These are phyloP conservation scores for Pseudotulostoma volvatum DNA, from an alignment of 495 filamentous ascomycete species.

Conservation along the genomic window DNA sequence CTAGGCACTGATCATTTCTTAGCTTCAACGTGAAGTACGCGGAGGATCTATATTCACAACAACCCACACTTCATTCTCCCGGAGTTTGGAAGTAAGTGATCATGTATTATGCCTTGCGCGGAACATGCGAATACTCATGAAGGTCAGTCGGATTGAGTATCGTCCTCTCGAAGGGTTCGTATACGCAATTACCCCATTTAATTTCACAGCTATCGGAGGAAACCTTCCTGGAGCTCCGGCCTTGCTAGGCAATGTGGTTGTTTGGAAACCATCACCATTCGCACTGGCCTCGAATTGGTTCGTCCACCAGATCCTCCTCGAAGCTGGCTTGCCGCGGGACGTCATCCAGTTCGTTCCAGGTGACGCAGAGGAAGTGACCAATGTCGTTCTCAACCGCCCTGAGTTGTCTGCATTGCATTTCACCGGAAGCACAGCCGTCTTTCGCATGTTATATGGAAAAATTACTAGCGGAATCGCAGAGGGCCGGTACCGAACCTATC, in stretches of 20 bases:
- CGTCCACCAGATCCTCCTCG: constrained; percentile 66
- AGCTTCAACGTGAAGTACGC: constrained; percentile 77
- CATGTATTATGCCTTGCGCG: too few relatives aligned
- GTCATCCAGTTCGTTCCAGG: constrained; percentile 79
- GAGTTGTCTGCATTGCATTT: constrained; percentile 69
- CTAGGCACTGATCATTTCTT: constrained; percentile 4
- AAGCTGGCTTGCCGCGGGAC: constrained; percentile 61
- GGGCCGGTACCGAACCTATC: constrained; percentile 58
- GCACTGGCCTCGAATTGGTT: constrained; percentile 65
- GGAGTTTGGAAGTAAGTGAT: constrained; percentile 65
- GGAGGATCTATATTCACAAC: constrained; percentile 71
- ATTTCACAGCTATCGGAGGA: constrained; percentile 76
- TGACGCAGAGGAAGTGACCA: constrained; percentile 60
- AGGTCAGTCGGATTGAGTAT: constrained; percentile 50
- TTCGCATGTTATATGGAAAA: constrained; percentile 60
- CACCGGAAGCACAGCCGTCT: constrained; percentile 71
- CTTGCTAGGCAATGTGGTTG: constrained; percentile 69
- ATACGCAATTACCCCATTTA: constrained; percentile 74
- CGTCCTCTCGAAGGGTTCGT: constrained; percentile 75
- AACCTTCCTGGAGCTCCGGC: constrained; percentile 64
- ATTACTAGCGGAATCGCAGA: constrained; percentile 57
- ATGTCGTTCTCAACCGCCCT: constrained; percentile 47
- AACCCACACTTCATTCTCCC: constrained; percentile 58
- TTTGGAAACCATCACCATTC: constrained; percentile 74
- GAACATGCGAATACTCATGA: too few relatives aligned